Conservation (phyloP, 1,284 basidiomycete genomes). For the Puccinia sorghi region DNA sequence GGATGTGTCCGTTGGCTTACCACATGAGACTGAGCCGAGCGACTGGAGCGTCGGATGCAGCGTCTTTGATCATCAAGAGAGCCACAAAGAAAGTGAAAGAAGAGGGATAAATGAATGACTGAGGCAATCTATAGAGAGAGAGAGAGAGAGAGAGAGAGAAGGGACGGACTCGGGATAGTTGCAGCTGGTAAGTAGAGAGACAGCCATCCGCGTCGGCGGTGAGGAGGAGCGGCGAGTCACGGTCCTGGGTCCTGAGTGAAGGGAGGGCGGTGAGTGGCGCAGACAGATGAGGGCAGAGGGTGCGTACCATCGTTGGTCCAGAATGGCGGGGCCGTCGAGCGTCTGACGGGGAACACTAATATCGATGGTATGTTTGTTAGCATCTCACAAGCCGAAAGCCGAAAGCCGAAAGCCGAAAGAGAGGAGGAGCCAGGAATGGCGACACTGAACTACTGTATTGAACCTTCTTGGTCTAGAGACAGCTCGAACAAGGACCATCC, state of each 20-base stretch:
- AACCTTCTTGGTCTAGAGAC: too few relatives aligned
- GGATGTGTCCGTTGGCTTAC: background rate
- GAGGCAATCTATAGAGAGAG: too few relatives aligned
- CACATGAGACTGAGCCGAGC: background rate
- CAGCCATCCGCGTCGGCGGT: slow-evolving; percentile 33
- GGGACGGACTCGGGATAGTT: background rate
- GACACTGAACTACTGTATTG: too few relatives aligned
- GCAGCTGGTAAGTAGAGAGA: background rate
- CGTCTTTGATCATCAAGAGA: too few relatives aligned
- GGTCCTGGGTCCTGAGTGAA: slow-evolving; percentile 22
- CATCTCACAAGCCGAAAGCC: too few relatives aligned
- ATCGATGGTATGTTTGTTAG: too few relatives aligned
- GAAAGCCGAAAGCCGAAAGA: too few relatives aligned
- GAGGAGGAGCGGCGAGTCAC: background rate
- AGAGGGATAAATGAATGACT: background rate
- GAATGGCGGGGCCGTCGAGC: slow-evolving; percentile 74
- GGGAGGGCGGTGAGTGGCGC: background rate
- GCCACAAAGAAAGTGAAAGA: background rate
- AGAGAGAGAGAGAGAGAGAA: too few relatives aligned
- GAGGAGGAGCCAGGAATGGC: too few relatives aligned
- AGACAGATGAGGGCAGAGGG: too few relatives aligned
- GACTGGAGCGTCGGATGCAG: background rate
- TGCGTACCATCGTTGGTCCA: slow-evolving; percentile 97
- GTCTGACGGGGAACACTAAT: slow-evolving; percentile 57
- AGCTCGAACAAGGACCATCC: background rate